A percentile compares a stretch with the other conserved stretches of the same genome.
Evolutionary conservation across 164 flowering plant species (phyloP).

Genomic region (Echeveria elegans): DNA sequence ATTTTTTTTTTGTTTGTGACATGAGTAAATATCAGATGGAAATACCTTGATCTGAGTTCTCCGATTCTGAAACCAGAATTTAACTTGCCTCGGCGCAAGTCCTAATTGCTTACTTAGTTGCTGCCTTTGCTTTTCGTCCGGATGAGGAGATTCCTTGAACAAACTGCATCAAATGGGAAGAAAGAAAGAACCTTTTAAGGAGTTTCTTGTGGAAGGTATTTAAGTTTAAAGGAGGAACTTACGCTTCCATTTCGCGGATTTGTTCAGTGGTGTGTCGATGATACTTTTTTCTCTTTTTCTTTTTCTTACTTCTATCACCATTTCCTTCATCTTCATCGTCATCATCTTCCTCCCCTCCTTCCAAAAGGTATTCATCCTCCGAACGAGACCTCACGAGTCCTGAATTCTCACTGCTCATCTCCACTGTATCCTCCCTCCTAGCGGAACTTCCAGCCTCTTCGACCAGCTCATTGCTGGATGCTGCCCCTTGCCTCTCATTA

Average conservation of each 20-base stretch:
- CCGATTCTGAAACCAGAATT: constrained; percentile 99
- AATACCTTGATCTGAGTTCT: constrained; percentile 94
- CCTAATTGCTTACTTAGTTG: constrained; percentile 92
- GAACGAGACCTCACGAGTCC: constrained; percentile 58
- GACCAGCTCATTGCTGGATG: constrained; percentile 16
- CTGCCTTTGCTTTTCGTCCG: constrained; percentile 99
- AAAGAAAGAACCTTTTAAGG: too few relatives aligned
- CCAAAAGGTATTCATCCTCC: constrained; percentile 35
- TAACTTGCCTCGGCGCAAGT: constrained; percentile 96
- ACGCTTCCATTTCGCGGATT: constrained; percentile 99
- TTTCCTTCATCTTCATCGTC: constrained; percentile 12
- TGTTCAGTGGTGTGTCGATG: constrained; percentile 93
- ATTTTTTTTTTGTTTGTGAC: too few relatives aligned
- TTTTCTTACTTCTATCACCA: constrained; percentile 29
- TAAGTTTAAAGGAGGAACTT: constrained; percentile 10
- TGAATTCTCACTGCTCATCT: constrained; percentile 82
- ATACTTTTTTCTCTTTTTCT: constrained; percentile 89
- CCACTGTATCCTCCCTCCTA: constrained; percentile 46
- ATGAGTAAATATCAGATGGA: background rate
- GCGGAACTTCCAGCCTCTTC: constrained; percentile 45
- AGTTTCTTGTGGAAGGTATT: background rate
- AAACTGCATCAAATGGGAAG: constrained; percentile 32
- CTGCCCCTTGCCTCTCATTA: constrained; percentile 20
- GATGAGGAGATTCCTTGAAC: constrained; percentile 96
- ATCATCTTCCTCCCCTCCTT: constrained; percentile 27